Evolutionary conservation across 345 rosid genomes (phyloP).

Genomic region (thale cress (Arabidopsis thaliana)): TAIR10.1 NC_003071.7:16658501-16659000

Average conservation of each 20-base stretch:
- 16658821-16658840: conserved; percentile 29
- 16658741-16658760: not conserved
- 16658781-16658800: not conserved
- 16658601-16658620: conserved; percentile 45
- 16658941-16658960: too few relatives aligned
- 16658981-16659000: conserved; percentile 16
- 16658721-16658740: too few relatives aligned
- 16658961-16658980: conserved; percentile 16
- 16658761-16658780: conserved; percentile 29
- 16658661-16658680: conserved; percentile 32
- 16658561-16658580: conserved; percentile 8
- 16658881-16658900: not conserved
- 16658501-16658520: conserved; percentile 1
- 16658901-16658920: not conserved
- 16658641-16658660: conserved; percentile 2
- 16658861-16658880: not conserved
- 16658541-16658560: conserved; percentile 27
- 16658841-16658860: not conserved
- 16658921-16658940: conserved; percentile 16
- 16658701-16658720: not conserved
- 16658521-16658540: not conserved
- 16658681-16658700: conserved; percentile 34
- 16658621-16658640: not conserved
- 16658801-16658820: conserved; percentile 27
- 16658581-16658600: conserved; percentile 44